Evolutionary conservation across 2,329 filamentous ascomycete genomes (phyloP).

Genomic region (Fusarium sp.): DNA sequence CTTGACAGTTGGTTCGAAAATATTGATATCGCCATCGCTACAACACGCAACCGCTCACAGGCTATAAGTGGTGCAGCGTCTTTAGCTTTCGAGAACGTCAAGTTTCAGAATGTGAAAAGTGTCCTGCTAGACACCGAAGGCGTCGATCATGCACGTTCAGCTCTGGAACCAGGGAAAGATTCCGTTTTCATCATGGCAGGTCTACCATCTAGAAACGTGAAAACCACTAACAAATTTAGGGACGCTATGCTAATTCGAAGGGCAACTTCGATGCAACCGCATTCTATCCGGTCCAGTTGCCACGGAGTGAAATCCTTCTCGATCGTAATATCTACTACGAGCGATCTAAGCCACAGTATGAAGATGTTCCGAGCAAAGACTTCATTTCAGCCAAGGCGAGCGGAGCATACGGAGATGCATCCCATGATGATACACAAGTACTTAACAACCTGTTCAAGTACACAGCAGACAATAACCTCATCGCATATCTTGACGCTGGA

Average conservation of each 20-base stretch:
- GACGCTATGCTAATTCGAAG: constrained; percentile 40
- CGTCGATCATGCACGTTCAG: constrained; percentile 29
- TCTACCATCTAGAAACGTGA: background rate
- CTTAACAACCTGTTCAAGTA: constrained; percentile 67
- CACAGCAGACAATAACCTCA: constrained; percentile 62
- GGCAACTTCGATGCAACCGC: constrained; percentile 42
- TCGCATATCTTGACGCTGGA: constrained; percentile 72
- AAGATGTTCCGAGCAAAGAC: constrained; percentile 63
- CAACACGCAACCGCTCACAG: constrained; percentile 59
- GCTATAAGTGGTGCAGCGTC: constrained; percentile 55
- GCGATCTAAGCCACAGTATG: constrained; percentile 80
- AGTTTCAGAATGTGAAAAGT: constrained; percentile 52
- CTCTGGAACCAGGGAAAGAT: constrained; percentile 13
- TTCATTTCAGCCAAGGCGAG: constrained; percentile 75
- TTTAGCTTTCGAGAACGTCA: constrained; percentile 62
- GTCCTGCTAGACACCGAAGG: constrained; percentile 39
- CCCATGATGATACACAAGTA: constrained; percentile 77
- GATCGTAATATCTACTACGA: constrained; percentile 70
- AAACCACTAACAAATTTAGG: constrained; percentile 37
- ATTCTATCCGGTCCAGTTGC: constrained; percentile 33
- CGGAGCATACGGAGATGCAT: constrained; percentile 71
- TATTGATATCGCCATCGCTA: constrained; percentile 75
- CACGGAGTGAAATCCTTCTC: constrained; percentile 59
- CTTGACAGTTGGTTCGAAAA: constrained; percentile 78
- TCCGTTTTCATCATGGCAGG: constrained; percentile 47